Percentiles rank a stretch among this genome's conserved stretches.
phyloP scores from a whole-genome alignment of 2,329 filamentous ascomycete species.

The Cylindrodendrum hubeiense region DNA sequence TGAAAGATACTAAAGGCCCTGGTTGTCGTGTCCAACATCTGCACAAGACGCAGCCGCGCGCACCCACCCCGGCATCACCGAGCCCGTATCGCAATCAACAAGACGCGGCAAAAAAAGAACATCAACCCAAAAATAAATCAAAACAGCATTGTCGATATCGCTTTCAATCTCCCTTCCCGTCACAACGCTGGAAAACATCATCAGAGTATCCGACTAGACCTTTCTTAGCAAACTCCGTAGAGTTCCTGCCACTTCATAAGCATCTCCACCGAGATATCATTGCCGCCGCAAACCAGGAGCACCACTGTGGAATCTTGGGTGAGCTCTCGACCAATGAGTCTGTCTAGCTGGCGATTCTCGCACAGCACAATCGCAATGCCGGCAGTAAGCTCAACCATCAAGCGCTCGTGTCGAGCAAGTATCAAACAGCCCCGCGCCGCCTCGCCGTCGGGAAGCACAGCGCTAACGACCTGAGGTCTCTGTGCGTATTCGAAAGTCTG shows the following conservation, averaged over 20 bases:
- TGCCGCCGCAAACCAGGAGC: constrained; percentile 49
- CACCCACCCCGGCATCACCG: constrained; percentile 7
- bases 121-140: background rate
- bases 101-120: background rate
- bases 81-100: background rate
- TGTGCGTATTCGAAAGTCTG: constrained; percentile 50
- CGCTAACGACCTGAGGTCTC: constrained; percentile 41
- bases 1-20: background rate
- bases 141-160: background rate
- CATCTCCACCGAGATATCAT: constrained; percentile 49
- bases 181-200: constrained; percentile 2
- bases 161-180: background rate
- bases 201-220: background rate
- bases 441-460: constrained; percentile 44
- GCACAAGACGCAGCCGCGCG: background rate
- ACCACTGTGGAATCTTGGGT: constrained; percentile 45
- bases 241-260: constrained; percentile 41
- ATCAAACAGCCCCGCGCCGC: constrained; percentile 43
- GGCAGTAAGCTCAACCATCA: constrained; percentile 48
- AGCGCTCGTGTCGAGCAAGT: constrained; percentile 45
- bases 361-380: constrained; percentile 46
- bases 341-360: constrained; percentile 39
- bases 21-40: background rate
- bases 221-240: constrained; percentile 18
- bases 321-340: constrained; percentile 29